Conservation (phyloP, 768 basidiomycete genomes). For the Tylopilus sp. region DNA sequence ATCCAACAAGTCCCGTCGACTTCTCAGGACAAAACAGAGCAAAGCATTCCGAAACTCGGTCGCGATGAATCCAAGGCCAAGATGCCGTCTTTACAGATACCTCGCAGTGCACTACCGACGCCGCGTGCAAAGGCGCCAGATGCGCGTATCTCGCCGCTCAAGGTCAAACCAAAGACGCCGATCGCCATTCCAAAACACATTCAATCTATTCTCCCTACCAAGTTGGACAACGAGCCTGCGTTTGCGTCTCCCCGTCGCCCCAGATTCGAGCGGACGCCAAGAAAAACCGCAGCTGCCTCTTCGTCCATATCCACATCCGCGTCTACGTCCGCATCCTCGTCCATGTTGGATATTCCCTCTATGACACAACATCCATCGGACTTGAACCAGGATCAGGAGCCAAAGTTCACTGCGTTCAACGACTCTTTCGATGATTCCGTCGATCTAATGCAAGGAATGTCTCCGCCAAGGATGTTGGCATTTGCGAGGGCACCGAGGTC, state of each 20-base stretch:
- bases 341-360: conserved; percentile 50
- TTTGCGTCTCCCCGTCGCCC: conserved; percentile 40
- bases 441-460: conserved; percentile 42
- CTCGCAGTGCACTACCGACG: conserved; percentile 28
- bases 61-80: conserved; percentile 53
- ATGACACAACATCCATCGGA: conserved; percentile 33
- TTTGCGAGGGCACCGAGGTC: conserved; percentile 42
- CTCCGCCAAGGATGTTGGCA: conserved; percentile 53
- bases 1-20: conserved; percentile 23
- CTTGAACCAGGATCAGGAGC: conserved; percentile 39
- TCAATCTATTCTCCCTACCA: conserved; percentile 62
- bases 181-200: conserved; percentile 43
- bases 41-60: conserved; percentile 39
- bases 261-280: conserved; percentile 28
- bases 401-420: conserved; percentile 32
- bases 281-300: conserved; percentile 15
- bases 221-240: conserved; percentile 62
- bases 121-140: conserved; percentile 34
- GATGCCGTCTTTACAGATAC: conserved; percentile 36
- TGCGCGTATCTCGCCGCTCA: conserved; percentile 45
- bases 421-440: conserved; percentile 38
- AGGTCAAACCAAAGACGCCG: conserved; percentile 59
- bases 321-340: conserved; percentile 22
- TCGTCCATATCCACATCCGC: conserved; percentile 29
- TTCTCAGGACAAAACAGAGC: conserved; percentile 48